These are phyloP conservation scores for Nicotiana knightiana DNA, from an alignment of 257 asterid genomes.

Conservation along the genomic window DNA sequence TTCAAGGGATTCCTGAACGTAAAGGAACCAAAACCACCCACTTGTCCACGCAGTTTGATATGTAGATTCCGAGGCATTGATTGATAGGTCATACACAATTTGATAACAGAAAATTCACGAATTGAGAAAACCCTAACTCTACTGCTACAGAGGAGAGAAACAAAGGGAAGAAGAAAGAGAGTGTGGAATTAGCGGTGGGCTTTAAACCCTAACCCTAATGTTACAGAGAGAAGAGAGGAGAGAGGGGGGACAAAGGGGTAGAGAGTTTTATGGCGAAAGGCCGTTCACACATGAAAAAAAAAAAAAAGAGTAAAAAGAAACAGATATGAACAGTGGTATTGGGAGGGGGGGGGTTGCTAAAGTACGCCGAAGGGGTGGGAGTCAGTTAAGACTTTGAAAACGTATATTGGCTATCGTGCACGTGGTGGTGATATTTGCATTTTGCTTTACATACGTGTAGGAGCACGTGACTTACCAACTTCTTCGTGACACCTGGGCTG, in stretches of 20 bases:
- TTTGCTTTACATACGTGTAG: background rate
- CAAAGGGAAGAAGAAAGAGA: background rate
- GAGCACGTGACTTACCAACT: constrained; percentile 17
- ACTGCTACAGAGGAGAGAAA: constrained; percentile 13
- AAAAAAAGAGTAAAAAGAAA: constrained; percentile 13
- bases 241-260: background rate
- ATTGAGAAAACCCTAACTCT: constrained; percentile 22
- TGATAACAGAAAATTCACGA: background rate
- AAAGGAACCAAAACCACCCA: constrained; percentile 25
- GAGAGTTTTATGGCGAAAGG: constrained; percentile 32
- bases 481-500: background rate
- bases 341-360: constrained; percentile 32
- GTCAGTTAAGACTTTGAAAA: constrained; percentile 8
- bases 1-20: constrained; percentile 1
- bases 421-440: constrained; percentile 15
- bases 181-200: constrained; percentile 5
- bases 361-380: constrained; percentile 26
- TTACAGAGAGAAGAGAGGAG: background rate
- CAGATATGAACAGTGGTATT: constrained; percentile 15
- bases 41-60: constrained; percentile 15
- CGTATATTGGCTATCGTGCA: constrained; percentile 27
- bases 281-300: constrained; percentile 6
- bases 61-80: constrained; percentile 40
- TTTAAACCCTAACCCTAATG: constrained; percentile 39
- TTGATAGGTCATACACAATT: constrained; percentile 19